These are phyloP conservation scores for Aureobasidium sp. DNA, from an alignment of 2,329 filamentous ascomycete genomes.

Conservation along the genomic window DNA sequence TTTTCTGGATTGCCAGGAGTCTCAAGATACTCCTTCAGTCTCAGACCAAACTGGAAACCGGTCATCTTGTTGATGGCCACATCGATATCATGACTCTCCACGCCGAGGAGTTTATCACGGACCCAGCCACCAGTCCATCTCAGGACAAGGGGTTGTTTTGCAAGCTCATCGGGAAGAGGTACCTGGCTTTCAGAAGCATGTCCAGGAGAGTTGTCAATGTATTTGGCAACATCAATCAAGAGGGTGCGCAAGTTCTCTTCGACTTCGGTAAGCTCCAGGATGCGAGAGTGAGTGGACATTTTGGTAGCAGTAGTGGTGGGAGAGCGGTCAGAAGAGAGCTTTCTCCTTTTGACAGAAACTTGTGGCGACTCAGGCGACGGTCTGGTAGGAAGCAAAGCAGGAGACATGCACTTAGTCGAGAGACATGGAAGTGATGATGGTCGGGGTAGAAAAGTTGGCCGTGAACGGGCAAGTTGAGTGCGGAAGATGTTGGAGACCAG, in stretches of 20 bases:
- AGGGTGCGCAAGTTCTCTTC: constrained; percentile 69
- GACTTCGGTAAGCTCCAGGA: constrained; percentile 57
- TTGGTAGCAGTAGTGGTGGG: neutral
- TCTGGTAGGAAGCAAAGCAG: constrained; percentile 23
- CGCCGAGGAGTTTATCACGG: constrained; percentile 70
- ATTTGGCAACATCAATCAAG: constrained; percentile 72
- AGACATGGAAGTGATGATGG: neutral
- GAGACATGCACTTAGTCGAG: constrained; percentile 26
- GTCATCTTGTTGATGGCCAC: constrained; percentile 83
- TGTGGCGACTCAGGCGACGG: constrained; percentile 18
- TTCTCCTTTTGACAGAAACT: constrained; percentile 23
- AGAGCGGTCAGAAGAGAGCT: constrained; percentile 16
- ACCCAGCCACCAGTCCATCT: constrained; percentile 86
- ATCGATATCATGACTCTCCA: constrained; percentile 73
- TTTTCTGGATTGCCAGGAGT: constrained; percentile 52
- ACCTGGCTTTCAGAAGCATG: constrained; percentile 25
- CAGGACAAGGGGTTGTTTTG: constrained; percentile 47
- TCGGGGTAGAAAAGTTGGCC: no score
- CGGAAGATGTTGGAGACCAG: neutral
- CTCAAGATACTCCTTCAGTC: constrained; percentile 62
- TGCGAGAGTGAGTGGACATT: constrained; percentile 17
- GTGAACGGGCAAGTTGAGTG: neutral
- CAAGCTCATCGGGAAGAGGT: constrained; percentile 38
- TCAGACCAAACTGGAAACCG: constrained; percentile 65
- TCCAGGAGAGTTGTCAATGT: constrained; percentile 47